Base-by-base conservation (phyloP, 106 monocot species). In the Amphibolis antarctica region DNA sequence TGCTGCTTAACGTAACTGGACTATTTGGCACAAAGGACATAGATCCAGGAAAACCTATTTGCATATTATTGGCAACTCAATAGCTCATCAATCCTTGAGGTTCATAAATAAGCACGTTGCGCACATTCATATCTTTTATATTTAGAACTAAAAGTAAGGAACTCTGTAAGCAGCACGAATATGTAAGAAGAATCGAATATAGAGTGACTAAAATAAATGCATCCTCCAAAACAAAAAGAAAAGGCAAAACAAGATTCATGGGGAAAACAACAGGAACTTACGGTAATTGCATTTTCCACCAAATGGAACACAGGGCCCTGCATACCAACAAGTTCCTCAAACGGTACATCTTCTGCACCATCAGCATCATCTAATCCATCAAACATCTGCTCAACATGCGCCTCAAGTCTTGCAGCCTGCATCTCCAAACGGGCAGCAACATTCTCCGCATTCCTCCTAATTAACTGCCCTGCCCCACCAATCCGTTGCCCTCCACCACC, bases 241-340 rank as follows among this genome's bases (percentile, higher is more conserved):
- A 26, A 57, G 27, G 14, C 47, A 6, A 6, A 36, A 44, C 9
- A 28, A 36, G 26, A 14, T 36, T 19, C 44, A 55, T 23, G 5
- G 1, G 48, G 25, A 22, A n/a, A 24, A 14, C 58, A 17, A 65
- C 49, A 13, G 11, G 22, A 14, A 72, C 91, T 75, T 69, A 98
- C 98, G 12, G 98, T 91, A 65, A 98, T 98, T 51, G 98, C 98
- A 80, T 98, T 98, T 75, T 98, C 98, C 50, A 98, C 85, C 73
- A 98, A 74, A 82, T 91, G 87, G 68, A 98, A 91, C 0, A 98
- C 83, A 61, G 98, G 98, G 19, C 98, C 98, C 81, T 98, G 98
- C 98, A 98, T 98, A 42, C 98, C 98, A 22, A 98, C 98, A 61
- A 98, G 88, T 65, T 91, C 87, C 77, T 98, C 98, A 77, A 98